Base-by-base conservation (phyloP, 1,284 basidiomycete species). In the Sphagnurus paluster region DNA sequence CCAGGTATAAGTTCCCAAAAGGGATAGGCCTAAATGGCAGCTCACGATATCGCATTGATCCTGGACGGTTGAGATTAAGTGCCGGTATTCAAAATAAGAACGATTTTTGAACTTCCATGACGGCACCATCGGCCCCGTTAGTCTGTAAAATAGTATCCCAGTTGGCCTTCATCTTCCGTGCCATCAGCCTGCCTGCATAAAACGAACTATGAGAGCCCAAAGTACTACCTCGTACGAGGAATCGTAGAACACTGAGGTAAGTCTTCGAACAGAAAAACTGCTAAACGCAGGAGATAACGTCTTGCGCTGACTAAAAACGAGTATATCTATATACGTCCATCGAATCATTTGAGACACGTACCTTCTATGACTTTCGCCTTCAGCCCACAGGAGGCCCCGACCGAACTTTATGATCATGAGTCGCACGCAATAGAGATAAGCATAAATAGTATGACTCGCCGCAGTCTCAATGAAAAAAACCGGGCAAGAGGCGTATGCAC, bases 101-200 rank as follows among this genome's bases (percentile, higher is more conserved):
- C 79, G 77, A 81, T 47, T 64, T 59, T 54, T 83, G 74, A 4
- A 84, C 77, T 19, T 84, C 77, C 19, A 84, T 77, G 7, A 76
- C 48, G 0, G 59, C 61, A 30, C 61, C 67, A 10, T 65, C 61
- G 0, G 55, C 54, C 4, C 59, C 33, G 1, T 44, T 54, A 0
- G 67, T 54, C 16, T 76, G 72, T 0, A 83, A 54, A 17, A 70
- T 54, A 2, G 61, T 53, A 23, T 84, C 79, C 82, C 82, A 84
- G 8, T 57, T 53, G 0, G 50, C 57, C 62, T 74, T 80, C 54
- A 72, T 57, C 77, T 83, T 10, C 19, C n/a, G n/a, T n/a, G n/a
- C n/a, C n/a, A n/a, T 11, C 26, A 36, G 37, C 13, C 32, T 34
- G 10, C 14, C 19, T 2, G 28, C 37, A 9, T n/a, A 17, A 4